Evolutionary conservation across 495 filamentous ascomycete genomes (phyloP).

Genomic region (Neurospora sp.): DNA sequence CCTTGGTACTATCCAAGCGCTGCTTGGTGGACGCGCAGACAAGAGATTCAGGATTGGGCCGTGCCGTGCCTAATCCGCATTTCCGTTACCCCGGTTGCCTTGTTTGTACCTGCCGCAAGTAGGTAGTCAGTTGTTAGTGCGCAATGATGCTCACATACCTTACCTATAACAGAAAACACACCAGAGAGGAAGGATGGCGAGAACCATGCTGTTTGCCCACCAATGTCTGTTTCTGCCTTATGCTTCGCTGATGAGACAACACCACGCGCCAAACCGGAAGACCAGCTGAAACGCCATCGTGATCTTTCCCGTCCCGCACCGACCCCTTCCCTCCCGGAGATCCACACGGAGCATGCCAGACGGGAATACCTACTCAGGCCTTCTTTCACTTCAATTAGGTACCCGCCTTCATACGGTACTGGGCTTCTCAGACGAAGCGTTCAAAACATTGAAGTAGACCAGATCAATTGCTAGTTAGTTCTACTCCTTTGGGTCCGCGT

Average conservation of each 20-base stretch:
- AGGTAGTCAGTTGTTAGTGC: neutral
- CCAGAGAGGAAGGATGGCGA: neutral
- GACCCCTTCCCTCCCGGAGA: neutral
- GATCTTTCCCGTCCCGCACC: neutral
- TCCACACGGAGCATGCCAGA: too few relatives aligned
- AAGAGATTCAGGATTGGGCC: neutral
- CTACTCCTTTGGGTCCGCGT: too few relatives aligned
- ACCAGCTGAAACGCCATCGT: neutral
- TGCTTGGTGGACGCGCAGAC: neutral
- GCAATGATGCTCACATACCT: neutral
- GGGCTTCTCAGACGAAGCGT: too few relatives aligned
- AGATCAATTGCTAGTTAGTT: too few relatives aligned
- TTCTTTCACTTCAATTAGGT: too few relatives aligned
- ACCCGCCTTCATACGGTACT: too few relatives aligned
- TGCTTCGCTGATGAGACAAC: neutral
- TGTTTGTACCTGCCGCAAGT: neutral
- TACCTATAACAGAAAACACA: neutral
- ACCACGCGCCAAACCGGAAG: neutral
- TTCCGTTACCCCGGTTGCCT: neutral
- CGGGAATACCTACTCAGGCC: too few relatives aligned
- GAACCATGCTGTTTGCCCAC: neutral
- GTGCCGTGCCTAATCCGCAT: neutral
- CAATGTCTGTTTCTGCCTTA: too few relatives aligned
- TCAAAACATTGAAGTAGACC: too few relatives aligned
- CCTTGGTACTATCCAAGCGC: neutral